Evolutionary conservation across 345 rosid species (phyloP).

Genomic region (Euphorbia tirucalli): DNA sequence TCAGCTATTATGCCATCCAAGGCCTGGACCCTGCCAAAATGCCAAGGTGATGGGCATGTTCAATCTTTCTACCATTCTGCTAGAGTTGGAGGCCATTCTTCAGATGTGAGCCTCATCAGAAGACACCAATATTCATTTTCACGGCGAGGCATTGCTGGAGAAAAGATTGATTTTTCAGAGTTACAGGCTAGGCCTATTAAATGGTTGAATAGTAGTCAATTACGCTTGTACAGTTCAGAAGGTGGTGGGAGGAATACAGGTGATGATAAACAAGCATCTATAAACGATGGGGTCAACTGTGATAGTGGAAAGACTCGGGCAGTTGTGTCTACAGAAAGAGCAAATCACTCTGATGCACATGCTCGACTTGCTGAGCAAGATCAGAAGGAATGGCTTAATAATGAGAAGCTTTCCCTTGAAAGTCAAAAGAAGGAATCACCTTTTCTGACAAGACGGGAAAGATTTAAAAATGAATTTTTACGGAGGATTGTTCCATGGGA

Average conservation of each 20-base stretch:
- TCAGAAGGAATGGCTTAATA: slow-evolving; percentile 88
- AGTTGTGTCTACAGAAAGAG: slow-evolving; percentile 32
- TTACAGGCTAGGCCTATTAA: slow-evolving; percentile 22
- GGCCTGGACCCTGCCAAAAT: slow-evolving; percentile 36
- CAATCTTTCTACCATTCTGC: slow-evolving; percentile 31
- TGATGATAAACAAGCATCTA: slow-evolving; percentile 56
- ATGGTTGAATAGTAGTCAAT: slow-evolving; percentile 35
- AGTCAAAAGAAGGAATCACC: slow-evolving; percentile 78
- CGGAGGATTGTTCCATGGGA: slow-evolving; percentile 93
- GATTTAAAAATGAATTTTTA: slow-evolving; percentile 72
- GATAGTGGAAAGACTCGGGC: slow-evolving; percentile 38
- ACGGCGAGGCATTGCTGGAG: slow-evolving; percentile 21
- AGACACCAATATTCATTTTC: slow-evolving; percentile 35
- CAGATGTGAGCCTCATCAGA: slow-evolving; percentile 35
- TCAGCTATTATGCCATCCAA: slow-evolving; percentile 48
- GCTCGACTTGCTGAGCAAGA: slow-evolving; percentile 87
- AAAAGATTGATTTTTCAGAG: slow-evolving; percentile 19
- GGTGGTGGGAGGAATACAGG: slow-evolving; percentile 84
- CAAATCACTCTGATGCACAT: slow-evolving; percentile 51
- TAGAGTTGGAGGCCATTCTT: slow-evolving; percentile 21
- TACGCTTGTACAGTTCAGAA: slow-evolving; percentile 67
- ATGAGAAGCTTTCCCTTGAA: slow-evolving; percentile 70
- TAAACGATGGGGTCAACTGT: slow-evolving; percentile 42
- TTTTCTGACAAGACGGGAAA: slow-evolving; percentile 61
- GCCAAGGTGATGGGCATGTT: slow-evolving; percentile 32